Percentiles rank a stretch among this genome's conserved stretches.
These are phyloP conservation scores for Delitschia confertaspora DNA, from an alignment of 495 filamentous ascomycete species.

Conservation along the genomic window DNA sequence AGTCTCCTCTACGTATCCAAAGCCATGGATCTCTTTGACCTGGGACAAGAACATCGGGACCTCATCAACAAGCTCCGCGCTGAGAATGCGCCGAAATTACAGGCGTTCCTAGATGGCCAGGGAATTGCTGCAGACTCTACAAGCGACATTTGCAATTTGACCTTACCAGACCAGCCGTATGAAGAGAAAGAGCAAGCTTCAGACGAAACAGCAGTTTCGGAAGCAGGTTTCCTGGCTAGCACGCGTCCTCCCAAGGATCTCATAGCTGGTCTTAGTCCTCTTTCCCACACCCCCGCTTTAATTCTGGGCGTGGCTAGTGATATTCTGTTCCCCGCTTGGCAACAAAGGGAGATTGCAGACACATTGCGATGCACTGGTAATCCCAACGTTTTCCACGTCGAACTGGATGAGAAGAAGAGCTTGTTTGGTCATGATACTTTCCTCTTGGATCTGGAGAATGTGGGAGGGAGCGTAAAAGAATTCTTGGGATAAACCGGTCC, in stretches of 20 bases:
- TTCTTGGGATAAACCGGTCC: conserved; percentile 74
- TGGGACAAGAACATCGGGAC: conserved; percentile 59
- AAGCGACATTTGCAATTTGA: conserved; percentile 63
- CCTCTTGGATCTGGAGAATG: conserved; percentile 80
- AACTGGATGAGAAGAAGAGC: conserved; percentile 84
- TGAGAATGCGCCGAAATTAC: conserved; percentile 43
- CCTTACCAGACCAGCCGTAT: conserved; percentile 75
- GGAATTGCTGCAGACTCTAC: conserved; percentile 20
- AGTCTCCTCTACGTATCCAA: conserved; percentile 95
- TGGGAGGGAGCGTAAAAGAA: conserved; percentile 69
- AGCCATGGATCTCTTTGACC: conserved; percentile 97
- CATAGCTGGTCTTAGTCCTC: conserved; percentile 58
- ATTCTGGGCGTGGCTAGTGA: conserved; percentile 94
- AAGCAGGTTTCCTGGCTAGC: conserved; percentile 4
- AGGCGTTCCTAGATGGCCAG: conserved; percentile 29
- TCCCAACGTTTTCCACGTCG: conserved; percentile 68
- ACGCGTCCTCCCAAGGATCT: conserved; percentile 61
- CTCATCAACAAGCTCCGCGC: conserved; percentile 42
- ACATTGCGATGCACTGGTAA: conserved; percentile 72
- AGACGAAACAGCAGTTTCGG: conserved; percentile 6
- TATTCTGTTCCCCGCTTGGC: conserved; percentile 96
- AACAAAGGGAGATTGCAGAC: conserved; percentile 89
- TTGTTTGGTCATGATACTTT: conserved; percentile 97
- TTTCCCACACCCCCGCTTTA: conserved; percentile 68
- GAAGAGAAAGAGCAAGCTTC: conserved; percentile 55